Evolutionary conservation across 2,329 filamentous ascomycete species (phyloP), one percentile per base, ranked within the genome.

Genomic region (Rhynchosporium secalis): DNA sequence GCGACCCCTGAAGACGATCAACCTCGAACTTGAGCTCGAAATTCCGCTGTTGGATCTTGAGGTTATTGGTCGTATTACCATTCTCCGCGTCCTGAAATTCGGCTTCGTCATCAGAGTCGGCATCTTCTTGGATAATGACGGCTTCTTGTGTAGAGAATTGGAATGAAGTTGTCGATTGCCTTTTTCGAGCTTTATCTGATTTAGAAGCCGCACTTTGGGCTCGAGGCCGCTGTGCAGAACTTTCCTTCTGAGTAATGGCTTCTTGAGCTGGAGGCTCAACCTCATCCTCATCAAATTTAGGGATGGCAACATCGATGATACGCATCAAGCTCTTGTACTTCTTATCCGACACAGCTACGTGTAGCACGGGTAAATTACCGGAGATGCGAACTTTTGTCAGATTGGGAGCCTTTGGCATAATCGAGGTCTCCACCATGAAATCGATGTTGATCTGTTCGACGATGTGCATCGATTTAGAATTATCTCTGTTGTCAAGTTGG

Each of bases 301-400:
- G 96, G 63, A 99, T 91, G 0, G 95, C 93, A 61, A 96, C 92
- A 64, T 99, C 94, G 65, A 99, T 94, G 48, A 99, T 82, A 70
- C 87, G 93, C 95, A 99, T 99, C 63, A 99, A 76, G 51, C 86
- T 93, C 78, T 98, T 99, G 80, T 99, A 99, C 75, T 99, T 99
- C 43, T 87, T 87, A 71, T 99, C 96, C 0, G 95, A 98, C 43
- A 96, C 88, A 0, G 90, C 91, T 10, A 91, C 95, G 74, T 98
- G 94, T 1, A 99, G 81, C 58, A 98, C 87, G 0, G 96, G 95
- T 58, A 99, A 81, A 70, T 96, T 92, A 1, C 95, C 95, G 1
- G 92, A 96, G 40, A 99, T 86, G 64, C 91, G 89, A 69, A 97
- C 88, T 71, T 95, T 95, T 13, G 95, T 96, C 55, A 99, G 79